Percentiles rank a stretch among this genome's conserved stretches.
phyloP scores from a whole-genome alignment of 2,329 filamentous ascomycete genomes.

The Lanzia echinophila region DNA sequence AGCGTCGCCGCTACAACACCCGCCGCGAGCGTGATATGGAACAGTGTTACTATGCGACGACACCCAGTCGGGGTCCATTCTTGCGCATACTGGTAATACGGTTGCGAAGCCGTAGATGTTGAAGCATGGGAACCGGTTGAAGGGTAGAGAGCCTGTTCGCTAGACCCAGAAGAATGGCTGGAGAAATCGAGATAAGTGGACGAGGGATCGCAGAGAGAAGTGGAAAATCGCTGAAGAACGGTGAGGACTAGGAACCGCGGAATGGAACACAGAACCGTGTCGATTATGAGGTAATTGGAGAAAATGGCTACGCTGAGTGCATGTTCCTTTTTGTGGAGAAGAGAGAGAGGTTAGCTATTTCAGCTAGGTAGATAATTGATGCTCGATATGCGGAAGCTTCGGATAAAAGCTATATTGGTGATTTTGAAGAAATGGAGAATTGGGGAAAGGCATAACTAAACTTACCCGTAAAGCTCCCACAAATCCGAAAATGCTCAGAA shows the following conservation, averaged over 20 bases:
- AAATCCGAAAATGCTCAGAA: constrained; percentile 36
- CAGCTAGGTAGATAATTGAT: constrained; percentile 24
- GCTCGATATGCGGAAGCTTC: neutral
- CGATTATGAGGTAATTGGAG: constrained; percentile 28
- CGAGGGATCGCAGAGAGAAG: neutral
- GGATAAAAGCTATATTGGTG: neutral
- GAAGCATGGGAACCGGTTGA: neutral
- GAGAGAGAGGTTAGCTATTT: constrained; percentile 24
- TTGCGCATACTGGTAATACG: neutral
- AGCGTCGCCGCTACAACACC: constrained; percentile 14
- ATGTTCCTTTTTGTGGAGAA: constrained; percentile 2
- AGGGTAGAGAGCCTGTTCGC: neutral
- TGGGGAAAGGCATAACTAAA: neutral
- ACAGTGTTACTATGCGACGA: constrained; percentile 15
- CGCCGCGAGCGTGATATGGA: constrained; percentile 19
- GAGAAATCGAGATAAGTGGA: neutral
- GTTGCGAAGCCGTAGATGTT: neutral
- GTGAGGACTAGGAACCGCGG: constrained; percentile 22
- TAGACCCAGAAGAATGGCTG: neutral
- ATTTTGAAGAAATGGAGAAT: neutral
- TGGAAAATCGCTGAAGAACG: neutral
- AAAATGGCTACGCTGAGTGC: constrained; percentile 21
- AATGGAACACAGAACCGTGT: constrained; percentile 26
- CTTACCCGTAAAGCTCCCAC: constrained; percentile 39
- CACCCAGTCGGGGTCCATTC: neutral